Conservation (phyloP, 2,329 filamentous ascomycete genomes). For the Neurospora sp. region DNA sequence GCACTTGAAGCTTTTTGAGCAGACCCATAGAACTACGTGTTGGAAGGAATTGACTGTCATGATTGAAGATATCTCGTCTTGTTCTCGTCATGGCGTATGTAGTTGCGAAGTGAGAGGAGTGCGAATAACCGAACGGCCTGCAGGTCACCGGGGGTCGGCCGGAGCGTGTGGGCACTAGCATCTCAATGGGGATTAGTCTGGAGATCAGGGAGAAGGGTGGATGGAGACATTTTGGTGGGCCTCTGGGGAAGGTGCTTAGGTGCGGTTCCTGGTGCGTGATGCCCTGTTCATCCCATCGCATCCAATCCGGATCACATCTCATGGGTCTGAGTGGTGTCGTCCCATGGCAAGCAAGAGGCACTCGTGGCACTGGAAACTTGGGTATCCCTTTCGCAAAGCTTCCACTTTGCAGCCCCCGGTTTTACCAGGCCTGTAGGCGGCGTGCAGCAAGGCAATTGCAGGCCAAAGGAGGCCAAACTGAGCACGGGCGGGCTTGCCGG, state of each 20-base stretch:
- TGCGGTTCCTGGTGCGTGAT: background rate
- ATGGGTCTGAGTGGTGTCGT: background rate
- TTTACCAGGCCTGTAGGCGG: slow-evolving; percentile 2
- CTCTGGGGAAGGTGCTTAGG: background rate
- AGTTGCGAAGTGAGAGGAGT: background rate
- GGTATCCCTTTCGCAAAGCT: background rate
- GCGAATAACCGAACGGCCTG: background rate
- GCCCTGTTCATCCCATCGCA: background rate
- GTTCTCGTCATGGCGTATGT: background rate
- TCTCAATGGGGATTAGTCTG: background rate
- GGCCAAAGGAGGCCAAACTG: slow-evolving; percentile 4
- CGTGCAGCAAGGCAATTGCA: slow-evolving; percentile 9
- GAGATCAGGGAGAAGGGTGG: background rate
- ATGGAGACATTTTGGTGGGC: background rate
- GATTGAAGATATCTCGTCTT: background rate
- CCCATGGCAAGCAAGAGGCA: background rate
- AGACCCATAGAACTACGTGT: background rate
- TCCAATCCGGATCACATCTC: background rate
- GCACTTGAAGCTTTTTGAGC: background rate
- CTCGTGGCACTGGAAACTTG: background rate
- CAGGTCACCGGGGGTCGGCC: background rate
- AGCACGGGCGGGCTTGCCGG: slow-evolving; percentile 13
- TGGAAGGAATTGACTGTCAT: background rate
- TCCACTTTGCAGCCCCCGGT: background rate
- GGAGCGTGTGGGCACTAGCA: background rate